A percentile compares a stretch with the other conserved stretches of the same genome.
phyloP scores from a whole-genome alignment of 176 grass and related monocot species.

The Musa schizocarpa region DNA sequence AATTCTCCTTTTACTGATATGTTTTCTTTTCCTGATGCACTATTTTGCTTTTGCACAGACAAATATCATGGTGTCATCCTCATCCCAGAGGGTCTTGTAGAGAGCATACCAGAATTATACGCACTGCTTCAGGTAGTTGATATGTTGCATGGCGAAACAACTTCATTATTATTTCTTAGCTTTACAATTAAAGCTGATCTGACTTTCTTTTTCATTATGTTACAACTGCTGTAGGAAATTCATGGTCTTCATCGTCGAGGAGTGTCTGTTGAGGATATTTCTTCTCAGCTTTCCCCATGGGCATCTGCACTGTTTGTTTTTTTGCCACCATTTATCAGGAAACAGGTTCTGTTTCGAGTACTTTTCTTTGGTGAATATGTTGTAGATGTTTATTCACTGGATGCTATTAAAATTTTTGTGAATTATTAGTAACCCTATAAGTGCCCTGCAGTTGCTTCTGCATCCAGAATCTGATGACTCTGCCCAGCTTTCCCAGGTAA shows the following conservation, averaged over 20 bases:
- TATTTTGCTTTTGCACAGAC: slow-evolving; percentile 34
- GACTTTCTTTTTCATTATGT: slow-evolving; percentile 19
- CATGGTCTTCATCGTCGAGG: slow-evolving; percentile 75
- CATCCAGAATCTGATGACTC: slow-evolving; percentile 95
- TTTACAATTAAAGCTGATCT: not conserved
- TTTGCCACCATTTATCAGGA: slow-evolving; percentile 89
- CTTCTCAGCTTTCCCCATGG: slow-evolving; percentile 98
- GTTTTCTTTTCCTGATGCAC: slow-evolving; percentile 13
- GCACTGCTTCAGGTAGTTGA: slow-evolving; percentile 77
- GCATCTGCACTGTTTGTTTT: slow-evolving; percentile 98
- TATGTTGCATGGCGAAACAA: not conserved
- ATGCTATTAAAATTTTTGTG: slow-evolving; percentile 13
- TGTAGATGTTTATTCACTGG: not conserved
- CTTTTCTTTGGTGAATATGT: slow-evolving; percentile 3
- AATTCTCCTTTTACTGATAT: slow-evolving; percentile 1
- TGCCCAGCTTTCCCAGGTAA: slow-evolving; percentile 96
- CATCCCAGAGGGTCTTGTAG: slow-evolving; percentile 97
- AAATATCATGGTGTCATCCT: slow-evolving; percentile 89
- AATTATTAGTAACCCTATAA: slow-evolving; percentile 22
- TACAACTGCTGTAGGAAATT: slow-evolving; percentile 68
- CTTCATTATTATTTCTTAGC: not conserved
- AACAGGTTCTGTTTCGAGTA: slow-evolving; percentile 45
- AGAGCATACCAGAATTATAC: slow-evolving; percentile 96
- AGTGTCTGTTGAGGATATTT: slow-evolving; percentile 79
- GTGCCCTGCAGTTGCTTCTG: slow-evolving; percentile 49